A percentile compares a stretch with the other conserved stretches of the same genome.
Evolutionary conservation across 1,284 basidiomycete genomes (phyloP).

Genomic region (Naganishia liquefaciens): DNA sequence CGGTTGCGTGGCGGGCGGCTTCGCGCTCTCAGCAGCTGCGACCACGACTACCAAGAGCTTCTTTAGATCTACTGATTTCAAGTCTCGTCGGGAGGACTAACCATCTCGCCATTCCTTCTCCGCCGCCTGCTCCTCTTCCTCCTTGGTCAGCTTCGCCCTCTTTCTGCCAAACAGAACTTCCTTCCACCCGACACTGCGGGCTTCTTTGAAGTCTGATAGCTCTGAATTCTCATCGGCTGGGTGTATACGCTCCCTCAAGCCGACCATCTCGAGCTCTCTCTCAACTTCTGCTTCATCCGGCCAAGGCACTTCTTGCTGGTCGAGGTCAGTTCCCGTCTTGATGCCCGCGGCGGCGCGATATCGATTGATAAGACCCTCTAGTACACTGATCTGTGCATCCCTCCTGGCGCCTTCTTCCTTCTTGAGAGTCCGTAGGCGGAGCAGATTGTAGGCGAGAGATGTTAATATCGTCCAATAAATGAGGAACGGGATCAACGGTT

Average conservation of each 20-base stretch:
- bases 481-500: constrained; percentile 50
- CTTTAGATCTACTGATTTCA: background rate
- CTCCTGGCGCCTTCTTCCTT: constrained; percentile 40
- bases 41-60: constrained; percentile 9
- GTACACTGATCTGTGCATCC: constrained; percentile 45
- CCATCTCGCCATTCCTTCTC: constrained; percentile 40
- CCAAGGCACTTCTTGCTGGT: constrained; percentile 1
- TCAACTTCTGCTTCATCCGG: constrained; percentile 44
- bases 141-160: constrained; percentile 29
- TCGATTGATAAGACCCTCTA: constrained; percentile 41
- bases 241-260: constrained; percentile 42
- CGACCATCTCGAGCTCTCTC: constrained; percentile 53
- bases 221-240: background rate
- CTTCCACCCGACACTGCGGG: constrained; percentile 44
- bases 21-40: constrained; percentile 4
- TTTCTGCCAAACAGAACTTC: constrained; percentile 49
- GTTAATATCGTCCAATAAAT: constrained; percentile 53
- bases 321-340: constrained; percentile 32
- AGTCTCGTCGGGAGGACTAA: constrained; percentile 17
- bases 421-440: constrained; percentile 40
- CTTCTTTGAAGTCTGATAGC: constrained; percentile 37
- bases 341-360: constrained; percentile 23
- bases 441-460: constrained; percentile 47
- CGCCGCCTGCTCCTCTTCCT: constrained; percentile 37
- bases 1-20: background rate